A percentile compares a stretch with the other conserved stretches of the same genome.
Conservation (phyloP, 2,329 filamentous ascomycete genomes). For the Cytospora paraplurivora region DNA sequence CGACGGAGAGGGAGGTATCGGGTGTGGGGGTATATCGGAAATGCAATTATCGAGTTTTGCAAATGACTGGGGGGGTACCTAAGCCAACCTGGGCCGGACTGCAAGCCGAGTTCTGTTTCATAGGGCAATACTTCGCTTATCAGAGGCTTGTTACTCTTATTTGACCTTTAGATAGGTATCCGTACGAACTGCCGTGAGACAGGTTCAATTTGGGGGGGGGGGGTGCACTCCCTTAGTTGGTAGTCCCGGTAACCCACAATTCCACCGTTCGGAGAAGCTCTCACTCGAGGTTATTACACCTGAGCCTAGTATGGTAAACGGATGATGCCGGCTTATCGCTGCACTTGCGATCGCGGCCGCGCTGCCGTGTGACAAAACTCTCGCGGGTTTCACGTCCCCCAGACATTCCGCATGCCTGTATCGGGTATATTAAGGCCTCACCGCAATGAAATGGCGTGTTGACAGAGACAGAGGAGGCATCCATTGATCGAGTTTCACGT, state of each 20-base stretch:
- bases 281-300: slow-evolving; percentile 8
- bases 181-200: not conserved
- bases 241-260: not conserved
- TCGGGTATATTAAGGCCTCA: not conserved
- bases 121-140: not conserved
- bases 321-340: slow-evolving; percentile 24
- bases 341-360: slow-evolving; percentile 10
- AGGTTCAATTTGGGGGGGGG: not conserved
- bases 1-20: slow-evolving; percentile 5
- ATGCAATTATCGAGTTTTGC: slow-evolving; percentile 21
- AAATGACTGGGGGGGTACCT: not conserved
- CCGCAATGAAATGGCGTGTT: not conserved
- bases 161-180: not conserved
- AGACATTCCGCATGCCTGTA: slow-evolving; percentile 18
- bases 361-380: slow-evolving; percentile 15
- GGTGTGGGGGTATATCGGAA: not conserved
- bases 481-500: slow-evolving; percentile 1
- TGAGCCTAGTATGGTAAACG: not conserved
- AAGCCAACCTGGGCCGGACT: slow-evolving; percentile 3
- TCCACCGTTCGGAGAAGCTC: slow-evolving; percentile 6
- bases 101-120: slow-evolving; percentile 1
- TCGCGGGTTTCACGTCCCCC: slow-evolving; percentile 25
- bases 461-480: not conserved
- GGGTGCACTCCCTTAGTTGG: not conserved
- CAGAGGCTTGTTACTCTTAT: not conserved